Percentiles rank a stretch among this genome's conserved stretches.
These are phyloP conservation scores for Xylaria nigripes DNA, from an alignment of 495 filamentous ascomycete species.

Conservation along the genomic window DNA sequence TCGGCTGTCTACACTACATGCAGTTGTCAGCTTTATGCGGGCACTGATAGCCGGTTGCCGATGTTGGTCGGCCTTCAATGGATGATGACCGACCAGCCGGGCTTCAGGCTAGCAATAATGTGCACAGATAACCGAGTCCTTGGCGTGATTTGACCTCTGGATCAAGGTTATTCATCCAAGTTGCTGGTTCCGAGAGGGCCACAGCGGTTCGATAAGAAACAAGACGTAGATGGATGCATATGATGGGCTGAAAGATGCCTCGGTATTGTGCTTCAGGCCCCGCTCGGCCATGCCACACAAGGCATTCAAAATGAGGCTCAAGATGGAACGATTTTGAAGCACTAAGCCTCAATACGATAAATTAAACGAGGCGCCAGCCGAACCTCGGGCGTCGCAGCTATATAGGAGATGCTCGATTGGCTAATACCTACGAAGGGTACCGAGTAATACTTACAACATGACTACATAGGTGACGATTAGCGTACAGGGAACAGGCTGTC, in stretches of 20 bases:
- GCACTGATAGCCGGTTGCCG: neutral
- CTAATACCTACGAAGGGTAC: neutral
- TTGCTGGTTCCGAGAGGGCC: too few relatives aligned
- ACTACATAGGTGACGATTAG: neutral
- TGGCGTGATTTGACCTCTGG: too few relatives aligned
- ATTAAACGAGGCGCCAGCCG: slow-evolving; percentile 33
- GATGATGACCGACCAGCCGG: too few relatives aligned
- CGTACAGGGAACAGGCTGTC: neutral
- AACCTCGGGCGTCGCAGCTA: neutral
- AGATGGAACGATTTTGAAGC: slow-evolving; percentile 13
- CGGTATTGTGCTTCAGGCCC: neutral
- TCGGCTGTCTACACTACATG: neutral
- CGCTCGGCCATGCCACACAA: neutral
- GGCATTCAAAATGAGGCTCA: slow-evolving; percentile 7
- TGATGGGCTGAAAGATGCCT: neutral
- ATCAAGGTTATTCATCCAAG: too few relatives aligned
- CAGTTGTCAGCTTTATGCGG: neutral
- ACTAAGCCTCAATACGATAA: slow-evolving; percentile 41
- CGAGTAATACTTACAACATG: too few relatives aligned
- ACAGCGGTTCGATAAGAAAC: too few relatives aligned
- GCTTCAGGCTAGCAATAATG: too few relatives aligned
- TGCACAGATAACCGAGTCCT: too few relatives aligned
- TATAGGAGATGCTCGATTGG: slow-evolving; percentile 13
- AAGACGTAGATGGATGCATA: too few relatives aligned
- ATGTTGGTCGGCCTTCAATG: too few relatives aligned